Evolutionary conservation across 345 rosid genomes (phyloP).

Genomic region (Sisymbrium irio): DNA sequence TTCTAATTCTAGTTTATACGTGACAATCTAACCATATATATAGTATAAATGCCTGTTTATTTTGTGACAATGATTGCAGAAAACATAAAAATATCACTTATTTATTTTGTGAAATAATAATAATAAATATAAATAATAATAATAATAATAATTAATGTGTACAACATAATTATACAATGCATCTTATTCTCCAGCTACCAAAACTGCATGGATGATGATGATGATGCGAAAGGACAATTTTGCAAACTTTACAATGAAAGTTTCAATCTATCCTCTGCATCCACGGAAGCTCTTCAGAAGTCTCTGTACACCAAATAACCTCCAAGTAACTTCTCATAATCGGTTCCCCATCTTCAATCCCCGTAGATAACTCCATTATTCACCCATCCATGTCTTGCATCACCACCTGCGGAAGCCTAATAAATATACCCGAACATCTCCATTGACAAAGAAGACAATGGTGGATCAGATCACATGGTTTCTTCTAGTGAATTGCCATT

Average conservation of each 20-base stretch:
- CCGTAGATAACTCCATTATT: neutral
- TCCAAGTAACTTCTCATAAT: constrained; percentile 9
- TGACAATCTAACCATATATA: too few relatives aligned
- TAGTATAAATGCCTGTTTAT: too few relatives aligned
- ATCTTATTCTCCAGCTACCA: constrained; percentile 16
- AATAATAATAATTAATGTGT: constrained; percentile 19
- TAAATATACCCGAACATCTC: constrained; percentile 1
- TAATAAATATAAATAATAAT: neutral
- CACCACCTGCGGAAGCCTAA: neutral
- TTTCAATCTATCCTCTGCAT: constrained; percentile 18
- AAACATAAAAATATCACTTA: neutral
- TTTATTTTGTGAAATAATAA: constrained; percentile 13
- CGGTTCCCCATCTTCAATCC: constrained; percentile 6
- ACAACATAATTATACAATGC: constrained; percentile 10
- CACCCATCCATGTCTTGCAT: constrained; percentile 27
- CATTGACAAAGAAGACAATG: neutral
- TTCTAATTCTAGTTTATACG: too few relatives aligned
- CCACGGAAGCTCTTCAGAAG: constrained; percentile 9
- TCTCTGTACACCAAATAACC: constrained; percentile 32
- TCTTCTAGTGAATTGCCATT: constrained; percentile 21
- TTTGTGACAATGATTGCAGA: neutral
- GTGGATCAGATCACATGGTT: constrained; percentile 19
- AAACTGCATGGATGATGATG: constrained; percentile 28
- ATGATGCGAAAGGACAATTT: constrained; percentile 1
- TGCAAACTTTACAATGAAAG: constrained; percentile 6